Percentiles rank a stretch among this genome's conserved stretches.
Conservation (phyloP, 2,329 filamentous ascomycete genomes). For the Rachicladosporium sp. region DNA sequence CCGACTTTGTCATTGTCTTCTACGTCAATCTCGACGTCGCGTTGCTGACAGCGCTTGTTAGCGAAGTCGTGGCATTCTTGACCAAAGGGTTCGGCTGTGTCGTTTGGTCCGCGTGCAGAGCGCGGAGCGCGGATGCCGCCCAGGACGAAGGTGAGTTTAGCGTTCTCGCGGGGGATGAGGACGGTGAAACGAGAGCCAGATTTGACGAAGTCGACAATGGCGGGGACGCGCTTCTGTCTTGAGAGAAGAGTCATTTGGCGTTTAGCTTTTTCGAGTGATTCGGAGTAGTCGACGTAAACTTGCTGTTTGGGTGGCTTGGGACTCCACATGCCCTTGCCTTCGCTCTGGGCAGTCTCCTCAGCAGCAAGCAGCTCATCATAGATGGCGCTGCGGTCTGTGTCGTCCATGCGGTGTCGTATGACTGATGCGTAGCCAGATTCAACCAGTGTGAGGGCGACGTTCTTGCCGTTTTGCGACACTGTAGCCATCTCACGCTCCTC, state of each 20-base stretch:
- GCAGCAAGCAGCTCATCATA: conserved; percentile 80
- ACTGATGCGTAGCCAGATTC: conserved; percentile 89
- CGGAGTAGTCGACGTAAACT: conserved; percentile 79
- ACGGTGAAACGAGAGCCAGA: conserved; percentile 91
- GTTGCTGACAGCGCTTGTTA: conserved; percentile 76
- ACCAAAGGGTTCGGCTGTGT: conserved; percentile 83
- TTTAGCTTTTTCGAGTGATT: conserved; percentile 89
- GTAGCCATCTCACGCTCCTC: conserved; percentile 93
- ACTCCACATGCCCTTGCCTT: conserved; percentile 90
- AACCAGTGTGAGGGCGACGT: conserved; percentile 73
- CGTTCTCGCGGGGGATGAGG: conserved; percentile 79
- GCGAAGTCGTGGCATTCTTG: conserved; percentile 90
- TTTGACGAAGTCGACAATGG: conserved; percentile 93
- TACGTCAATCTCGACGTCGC: conserved; percentile 91
- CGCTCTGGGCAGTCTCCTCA: conserved; percentile 69
- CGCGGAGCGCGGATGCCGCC: conserved; percentile 84
- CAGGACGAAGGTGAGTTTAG: conserved; percentile 89
- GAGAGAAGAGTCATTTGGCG: conserved; percentile 79
- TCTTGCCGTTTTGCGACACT: conserved; percentile 70
- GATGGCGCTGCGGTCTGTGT: conserved; percentile 83
- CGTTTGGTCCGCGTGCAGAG: conserved; percentile 67
- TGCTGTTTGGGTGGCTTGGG: conserved; percentile 74
- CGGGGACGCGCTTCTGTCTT: conserved; percentile 83
- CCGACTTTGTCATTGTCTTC: conserved; percentile 92
- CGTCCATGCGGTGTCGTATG: conserved; percentile 87